Base-by-base conservation (phyloP, 75 land plant species). In the Isoetes taiwanensis region DNA sequence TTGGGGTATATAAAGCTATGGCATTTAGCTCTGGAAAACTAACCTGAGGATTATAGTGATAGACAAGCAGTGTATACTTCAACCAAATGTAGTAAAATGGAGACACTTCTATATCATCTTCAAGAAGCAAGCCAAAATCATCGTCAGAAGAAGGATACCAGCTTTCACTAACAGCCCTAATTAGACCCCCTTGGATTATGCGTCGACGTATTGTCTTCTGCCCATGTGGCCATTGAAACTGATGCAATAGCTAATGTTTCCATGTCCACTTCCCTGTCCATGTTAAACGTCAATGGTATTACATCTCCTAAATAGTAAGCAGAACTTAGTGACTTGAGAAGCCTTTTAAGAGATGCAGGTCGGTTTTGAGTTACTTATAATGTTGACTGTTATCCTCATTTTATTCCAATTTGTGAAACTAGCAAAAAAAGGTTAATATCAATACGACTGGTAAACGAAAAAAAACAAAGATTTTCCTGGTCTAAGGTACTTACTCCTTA, bases 41-140 rank as follows among this genome's bases (percentile, higher is more conserved):
- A 5, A 6, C 8, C 50, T 54, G 33, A 4, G 50, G 5, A n/a
- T n/a, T 19, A 23, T 46, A 46, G 16, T 46, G 50, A n/a, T 46
- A 46, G n/a, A 46, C 50, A 8, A 46, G 50, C 21, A 46, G 12
- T 46, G 50, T n/a, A 23, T 46, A 46, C 50, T 46, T 46, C 5
- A 46, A n/a, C 50, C 50, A 46, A 16, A 46, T 46, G 50, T 6
- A 46, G 50, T 46, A 46, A 23, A 46, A 46, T 46, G 50, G 50
- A 6, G 50, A 46, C 5, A 46, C 50, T 19, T 46, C 50, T 6
- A 46, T 46, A n/a, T 46, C 50, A 16, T 46, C 50, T n/a, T 46
- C 50, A 23, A 46, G 50, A 5, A 46, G 16, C 12, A 46, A 23
- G 6, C 50, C 50, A 23, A 46, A 46, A 23, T 46, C 50, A 46